Evolutionary conservation across 2,329 filamentous ascomycete genomes (phyloP), one percentile per base, ranked within the genome.

Genomic region (Penicillium janthinellum): DNA sequence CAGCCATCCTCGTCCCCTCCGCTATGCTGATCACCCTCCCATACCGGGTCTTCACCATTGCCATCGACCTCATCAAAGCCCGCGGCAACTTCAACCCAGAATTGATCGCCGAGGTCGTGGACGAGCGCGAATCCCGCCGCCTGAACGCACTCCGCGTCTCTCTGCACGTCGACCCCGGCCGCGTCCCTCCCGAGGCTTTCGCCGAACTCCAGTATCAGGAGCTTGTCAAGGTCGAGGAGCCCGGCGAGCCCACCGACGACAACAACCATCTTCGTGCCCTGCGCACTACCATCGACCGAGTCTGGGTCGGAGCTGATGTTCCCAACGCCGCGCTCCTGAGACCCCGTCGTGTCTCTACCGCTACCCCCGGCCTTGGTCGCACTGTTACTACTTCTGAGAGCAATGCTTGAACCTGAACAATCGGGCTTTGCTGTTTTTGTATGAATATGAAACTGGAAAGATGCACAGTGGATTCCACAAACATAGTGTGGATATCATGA

Each of bases 71-170:
- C 1, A 65, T 74, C 63, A 58, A 60, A 11, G 35, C 41, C 3
- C 57, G 58, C 20, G 44, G 61, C 4, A 44, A 61, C 3, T 42
- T 75, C 35, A 66, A 56, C 2, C 17, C 31, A 12, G 44, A 51
- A 1, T 48, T 71, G 8, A 67, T 68, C 1, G 54, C 60, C 17
- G 60, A 61, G 1, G 61, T 75, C 6, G 38, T 76, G 4, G 45
- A 60, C 4, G 69, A 71, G 56, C 68, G 74, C 4, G 74, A 76
- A 61, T 28, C 57, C 6, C 70, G 73, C 28, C 70, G 74, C 4
- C 31, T 66, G 3, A 54, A 62, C 22, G 71, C 68, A 4, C 58
- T 74, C 14, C 38, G 35, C 7, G 25, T 41, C 37, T 39, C 38
- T 4, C 7, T 35, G 8, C 53, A 53, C 4, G 51, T 53, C 7